These are phyloP conservation scores for Colletotrichum navitas DNA, from an alignment of 2,329 filamentous ascomycete species.

Conservation along the genomic window DNA sequence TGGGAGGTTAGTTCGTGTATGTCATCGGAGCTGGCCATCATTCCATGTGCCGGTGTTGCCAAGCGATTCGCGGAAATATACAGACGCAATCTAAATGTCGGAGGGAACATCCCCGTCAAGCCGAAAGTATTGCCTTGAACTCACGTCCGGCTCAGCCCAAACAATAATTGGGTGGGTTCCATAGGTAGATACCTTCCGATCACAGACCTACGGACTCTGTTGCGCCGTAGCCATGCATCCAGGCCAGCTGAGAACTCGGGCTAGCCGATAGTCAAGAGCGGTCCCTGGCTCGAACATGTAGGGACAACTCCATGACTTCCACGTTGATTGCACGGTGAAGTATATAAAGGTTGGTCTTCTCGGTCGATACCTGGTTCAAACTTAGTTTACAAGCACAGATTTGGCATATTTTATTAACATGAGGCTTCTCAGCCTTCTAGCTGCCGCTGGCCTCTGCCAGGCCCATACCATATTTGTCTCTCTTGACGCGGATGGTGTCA, in stretches of 20 bases:
- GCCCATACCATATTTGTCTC: constrained; percentile 61
- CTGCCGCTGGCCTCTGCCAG: constrained; percentile 46
- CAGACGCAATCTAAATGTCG: constrained; percentile 26
- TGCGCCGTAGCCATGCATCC: background rate
- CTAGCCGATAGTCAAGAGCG: background rate
- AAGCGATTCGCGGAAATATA: constrained; percentile 27
- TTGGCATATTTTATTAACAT: constrained; percentile 34
- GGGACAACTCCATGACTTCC: background rate
- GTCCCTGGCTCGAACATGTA: background rate
- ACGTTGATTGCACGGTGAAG: background rate
- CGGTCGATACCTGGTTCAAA: no score
- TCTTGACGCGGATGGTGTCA: constrained; percentile 60
- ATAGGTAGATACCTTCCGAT: background rate
- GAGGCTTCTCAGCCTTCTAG: constrained; percentile 45
- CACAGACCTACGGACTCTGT: background rate
- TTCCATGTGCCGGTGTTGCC: background rate
- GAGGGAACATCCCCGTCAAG: constrained; percentile 18
- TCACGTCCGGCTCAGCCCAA: background rate
- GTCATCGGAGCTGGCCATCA: background rate
- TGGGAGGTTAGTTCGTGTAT: background rate
- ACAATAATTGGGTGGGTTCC: background rate
- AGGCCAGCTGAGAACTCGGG: background rate
- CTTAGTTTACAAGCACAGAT: background rate
- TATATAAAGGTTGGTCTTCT: background rate
- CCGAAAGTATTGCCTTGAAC: background rate